Percentiles rank a stretch among this genome's conserved stretches.
phyloP scores from a whole-genome alignment of 1,139 yeast species.

The Hyphopichia fennica region DNA sequence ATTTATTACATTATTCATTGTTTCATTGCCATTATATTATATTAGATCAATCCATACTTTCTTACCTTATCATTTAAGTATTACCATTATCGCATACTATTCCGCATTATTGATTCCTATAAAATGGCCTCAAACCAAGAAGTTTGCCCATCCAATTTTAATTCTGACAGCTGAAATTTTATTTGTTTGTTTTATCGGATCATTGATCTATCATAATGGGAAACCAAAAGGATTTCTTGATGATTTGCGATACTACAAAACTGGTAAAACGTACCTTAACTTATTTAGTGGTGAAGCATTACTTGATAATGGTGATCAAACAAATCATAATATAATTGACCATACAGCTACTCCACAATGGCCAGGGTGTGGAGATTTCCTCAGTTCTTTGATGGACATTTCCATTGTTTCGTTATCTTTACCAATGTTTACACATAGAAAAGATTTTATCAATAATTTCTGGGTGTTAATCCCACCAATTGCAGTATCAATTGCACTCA shows the following conservation, averaged over 20 bases:
- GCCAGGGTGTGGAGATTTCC: constrained; percentile 84
- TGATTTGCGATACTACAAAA: constrained; percentile 57
- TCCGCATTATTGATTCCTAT: constrained; percentile 51
- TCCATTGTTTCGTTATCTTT: constrained; percentile 73
- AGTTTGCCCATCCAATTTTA: constrained; percentile 69
- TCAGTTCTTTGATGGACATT: constrained; percentile 69
- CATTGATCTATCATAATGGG: constrained; percentile 50
- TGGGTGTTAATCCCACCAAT: constrained; percentile 61
- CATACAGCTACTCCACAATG: constrained; percentile 43
- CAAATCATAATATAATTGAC: constrained; percentile 13
- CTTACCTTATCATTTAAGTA: constrained; percentile 61
- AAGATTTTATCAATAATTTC: constrained; percentile 60
- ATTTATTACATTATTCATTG: constrained; percentile 45
- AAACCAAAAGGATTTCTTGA: constrained; percentile 46
- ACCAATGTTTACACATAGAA: constrained; percentile 75
- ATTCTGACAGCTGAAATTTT: constrained; percentile 63
- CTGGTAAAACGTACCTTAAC: constrained; percentile 65
- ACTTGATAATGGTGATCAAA: constrained; percentile 27
- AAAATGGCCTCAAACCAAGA: constrained; percentile 46
- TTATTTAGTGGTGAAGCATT: constrained; percentile 47
- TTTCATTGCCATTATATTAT: constrained; percentile 58
- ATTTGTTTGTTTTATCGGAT: constrained; percentile 60
- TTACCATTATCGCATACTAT: constrained; percentile 58
- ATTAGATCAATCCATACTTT: constrained; percentile 47
- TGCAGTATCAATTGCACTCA: constrained; percentile 52